Evolutionary conservation across 179 eudicot genomes (phyloP), one percentile per base, ranked within the genome.

Genomic region (Nepenthes alata): DNA sequence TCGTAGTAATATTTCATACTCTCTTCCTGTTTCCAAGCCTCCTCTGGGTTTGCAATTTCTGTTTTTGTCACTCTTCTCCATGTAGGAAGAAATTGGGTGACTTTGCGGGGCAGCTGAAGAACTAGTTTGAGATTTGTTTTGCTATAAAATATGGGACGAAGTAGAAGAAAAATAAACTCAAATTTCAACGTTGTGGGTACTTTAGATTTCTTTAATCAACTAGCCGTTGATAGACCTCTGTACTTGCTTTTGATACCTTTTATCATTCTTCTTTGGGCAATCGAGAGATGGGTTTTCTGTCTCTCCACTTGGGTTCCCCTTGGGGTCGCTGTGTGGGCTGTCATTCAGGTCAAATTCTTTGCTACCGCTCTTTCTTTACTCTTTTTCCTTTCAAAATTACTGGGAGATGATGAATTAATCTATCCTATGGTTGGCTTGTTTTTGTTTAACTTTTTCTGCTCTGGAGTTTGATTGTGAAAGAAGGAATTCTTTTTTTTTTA

Each of bases 261-360:
- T 67, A 37, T 93, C 47, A 64, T 82, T 54, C 54, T 77, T 63
- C 58, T 81, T 38, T 93, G 96, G 96, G 81, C 60, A 6, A 47
- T 93, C 60, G 98, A 89, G 77, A 86, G 68, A 66, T 93, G 96
- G 95, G 62, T 86, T 72, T 77, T 93, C 59, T 70, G 81, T 54
- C 45, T 89, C 48, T 77, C 89, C 54, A 81, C 71, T 67, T 93
- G 95, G 95, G 83, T 85, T 72, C 88, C 87, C 65, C 85, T 89
- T 70, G 79, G 47, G 59, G 63, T 86, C 59, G 85, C 90, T 51
- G 83, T 93, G 25, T 86, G 87, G 89, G 96, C 90, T 11, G 65
- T 93, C 66, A 60, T 81, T 73, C 96, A 93, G 98, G 98, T 86
- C 68, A 49, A 4, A 13, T 11, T 10, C 55, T 9, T 49, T 49